These are phyloP conservation scores for Hypoxylon sp. DNA, from an alignment of 2,329 filamentous ascomycete species.

Conservation along the genomic window DNA sequence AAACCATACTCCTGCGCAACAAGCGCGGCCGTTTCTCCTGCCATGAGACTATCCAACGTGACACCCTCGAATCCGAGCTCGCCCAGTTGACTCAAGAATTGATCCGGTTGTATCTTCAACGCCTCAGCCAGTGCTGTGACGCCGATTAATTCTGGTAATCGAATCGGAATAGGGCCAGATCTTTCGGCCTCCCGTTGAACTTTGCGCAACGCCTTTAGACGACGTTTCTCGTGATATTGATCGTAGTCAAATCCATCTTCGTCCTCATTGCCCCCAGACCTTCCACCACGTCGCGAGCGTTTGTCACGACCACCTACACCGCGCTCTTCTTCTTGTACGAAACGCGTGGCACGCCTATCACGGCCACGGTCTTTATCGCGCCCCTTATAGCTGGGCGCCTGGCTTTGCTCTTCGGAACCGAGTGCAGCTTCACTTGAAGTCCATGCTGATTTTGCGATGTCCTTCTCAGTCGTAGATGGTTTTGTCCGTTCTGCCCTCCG, in stretches of 20 bases:
- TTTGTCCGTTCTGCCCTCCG: not conserved
- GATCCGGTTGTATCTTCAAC: slow-evolving; percentile 73
- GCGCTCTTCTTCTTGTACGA: slow-evolving; percentile 15
- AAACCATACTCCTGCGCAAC: slow-evolving; percentile 94
- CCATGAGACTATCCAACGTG: slow-evolving; percentile 83
- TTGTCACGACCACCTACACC: slow-evolving; percentile 18
- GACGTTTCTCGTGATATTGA: slow-evolving; percentile 53
- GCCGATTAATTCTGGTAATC: slow-evolving; percentile 89
- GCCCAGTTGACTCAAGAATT: slow-evolving; percentile 78
- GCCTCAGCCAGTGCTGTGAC: slow-evolving; percentile 82
- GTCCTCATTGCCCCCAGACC: slow-evolving; percentile 36
- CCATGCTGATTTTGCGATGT: not conserved
- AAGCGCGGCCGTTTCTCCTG: slow-evolving; percentile 87
- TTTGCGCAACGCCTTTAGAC: slow-evolving; percentile 51
- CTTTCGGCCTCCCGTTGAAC: slow-evolving; percentile 50
- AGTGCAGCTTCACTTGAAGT: not conserved
- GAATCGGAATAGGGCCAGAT: slow-evolving; percentile 65
- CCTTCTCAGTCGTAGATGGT: not conserved
- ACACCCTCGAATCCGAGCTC: slow-evolving; percentile 91
- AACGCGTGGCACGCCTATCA: slow-evolving; percentile 9
- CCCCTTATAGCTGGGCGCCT: not conserved
- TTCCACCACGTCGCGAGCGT: slow-evolving; percentile 19
- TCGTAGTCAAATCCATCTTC: slow-evolving; percentile 46
- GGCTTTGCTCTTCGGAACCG: not conserved
- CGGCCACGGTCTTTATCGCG: slow-evolving; percentile 11